These are phyloP conservation scores for Lasiosphaeriaceae sp. DNA, from an alignment of 495 filamentous ascomycete genomes.

Conservation along the genomic window DNA sequence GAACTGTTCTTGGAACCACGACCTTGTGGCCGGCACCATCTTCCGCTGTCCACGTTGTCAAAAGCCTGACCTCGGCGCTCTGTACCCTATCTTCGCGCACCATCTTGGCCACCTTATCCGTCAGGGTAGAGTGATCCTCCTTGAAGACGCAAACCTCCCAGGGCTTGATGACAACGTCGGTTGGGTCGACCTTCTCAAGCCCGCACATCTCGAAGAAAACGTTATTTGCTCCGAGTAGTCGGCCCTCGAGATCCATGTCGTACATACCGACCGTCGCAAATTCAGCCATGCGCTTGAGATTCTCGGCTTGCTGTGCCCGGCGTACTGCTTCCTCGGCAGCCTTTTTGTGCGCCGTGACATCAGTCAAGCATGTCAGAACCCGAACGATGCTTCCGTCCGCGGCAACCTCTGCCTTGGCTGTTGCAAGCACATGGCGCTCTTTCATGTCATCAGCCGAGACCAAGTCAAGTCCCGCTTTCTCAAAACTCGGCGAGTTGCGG, in stretches of 20 bases:
- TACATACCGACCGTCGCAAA: slow-evolving; percentile 46
- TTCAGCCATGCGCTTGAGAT: slow-evolving; percentile 46
- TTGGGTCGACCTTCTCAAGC: slow-evolving; percentile 28
- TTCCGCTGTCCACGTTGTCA: slow-evolving; percentile 26
- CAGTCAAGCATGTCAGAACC: slow-evolving; percentile 42
- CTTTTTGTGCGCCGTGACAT: slow-evolving; percentile 41
- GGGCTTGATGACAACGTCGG: slow-evolving; percentile 27
- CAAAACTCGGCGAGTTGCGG: slow-evolving; percentile 39
- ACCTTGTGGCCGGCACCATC: slow-evolving; percentile 28
- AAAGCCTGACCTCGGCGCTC: slow-evolving; percentile 33
- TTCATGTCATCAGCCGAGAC: slow-evolving; percentile 24
- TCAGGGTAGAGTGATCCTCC: slow-evolving; percentile 24
- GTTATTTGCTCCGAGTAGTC: slow-evolving; percentile 39
- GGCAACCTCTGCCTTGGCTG: slow-evolving; percentile 38
- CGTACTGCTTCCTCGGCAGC: slow-evolving; percentile 39
- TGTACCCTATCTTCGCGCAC: slow-evolving; percentile 25
- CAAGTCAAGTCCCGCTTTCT: slow-evolving; percentile 35
- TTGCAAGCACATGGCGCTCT: slow-evolving; percentile 36
- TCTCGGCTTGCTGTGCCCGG: slow-evolving; percentile 43
- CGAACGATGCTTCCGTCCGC: slow-evolving; percentile 34
- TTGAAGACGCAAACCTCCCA: slow-evolving; percentile 33
- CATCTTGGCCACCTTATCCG: slow-evolving; percentile 25
- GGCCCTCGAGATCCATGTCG: slow-evolving; percentile 42
- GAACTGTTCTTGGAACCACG: slow-evolving; percentile 28
- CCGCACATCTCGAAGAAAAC: slow-evolving; percentile 46